A percentile compares a stretch with the other conserved stretches of the same genome.
These are phyloP conservation scores for Fibroporia radiculosa DNA, from an alignment of 768 basidiomycete species.

Conservation along the genomic window DNA sequence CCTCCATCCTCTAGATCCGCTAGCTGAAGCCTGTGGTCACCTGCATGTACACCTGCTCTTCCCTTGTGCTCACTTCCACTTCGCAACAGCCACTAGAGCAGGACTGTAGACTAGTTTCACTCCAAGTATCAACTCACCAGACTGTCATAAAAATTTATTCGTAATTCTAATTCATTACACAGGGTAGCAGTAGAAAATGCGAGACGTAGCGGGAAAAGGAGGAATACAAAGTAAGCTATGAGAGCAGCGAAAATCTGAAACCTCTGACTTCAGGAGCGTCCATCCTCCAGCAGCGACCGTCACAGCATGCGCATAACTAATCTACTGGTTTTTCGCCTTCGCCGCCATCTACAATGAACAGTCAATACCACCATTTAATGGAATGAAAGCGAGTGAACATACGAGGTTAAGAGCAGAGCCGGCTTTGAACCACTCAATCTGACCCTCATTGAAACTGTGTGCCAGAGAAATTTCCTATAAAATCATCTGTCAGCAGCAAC, in stretches of 20 bases:
- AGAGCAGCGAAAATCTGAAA: neutral
- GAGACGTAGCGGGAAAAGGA: neutral
- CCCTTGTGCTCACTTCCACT: too few species aligned
- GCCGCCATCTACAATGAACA: slow-evolving; percentile 49
- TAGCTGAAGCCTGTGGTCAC: too few species aligned
- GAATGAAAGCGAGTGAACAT: slow-evolving; percentile 17
- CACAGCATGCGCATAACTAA: neutral
- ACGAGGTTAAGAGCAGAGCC: slow-evolving; percentile 90
- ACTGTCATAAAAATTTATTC: too few species aligned
- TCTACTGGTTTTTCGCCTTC: slow-evolving; percentile 36
- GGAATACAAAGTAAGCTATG: neutral
- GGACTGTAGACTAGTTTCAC: too few species aligned
- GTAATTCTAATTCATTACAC: neutral
- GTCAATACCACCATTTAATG: slow-evolving; percentile 4
- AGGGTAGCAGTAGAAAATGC: neutral
- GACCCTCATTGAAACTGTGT: slow-evolving; percentile 94
- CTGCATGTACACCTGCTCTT: too few species aligned
- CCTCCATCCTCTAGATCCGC: too few species aligned
- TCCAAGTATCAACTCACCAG: too few species aligned
- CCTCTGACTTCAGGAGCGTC: neutral
- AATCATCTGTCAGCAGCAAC: neutral
- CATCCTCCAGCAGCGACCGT: neutral
- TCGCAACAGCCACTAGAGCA: too few species aligned
- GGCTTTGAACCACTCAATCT: slow-evolving; percentile 98
- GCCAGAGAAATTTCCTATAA: slow-evolving; percentile 71